phyloP scores from a whole-genome alignment of 2,329 filamentous ascomycete genomes.

The Fusarium poae region DNA sequence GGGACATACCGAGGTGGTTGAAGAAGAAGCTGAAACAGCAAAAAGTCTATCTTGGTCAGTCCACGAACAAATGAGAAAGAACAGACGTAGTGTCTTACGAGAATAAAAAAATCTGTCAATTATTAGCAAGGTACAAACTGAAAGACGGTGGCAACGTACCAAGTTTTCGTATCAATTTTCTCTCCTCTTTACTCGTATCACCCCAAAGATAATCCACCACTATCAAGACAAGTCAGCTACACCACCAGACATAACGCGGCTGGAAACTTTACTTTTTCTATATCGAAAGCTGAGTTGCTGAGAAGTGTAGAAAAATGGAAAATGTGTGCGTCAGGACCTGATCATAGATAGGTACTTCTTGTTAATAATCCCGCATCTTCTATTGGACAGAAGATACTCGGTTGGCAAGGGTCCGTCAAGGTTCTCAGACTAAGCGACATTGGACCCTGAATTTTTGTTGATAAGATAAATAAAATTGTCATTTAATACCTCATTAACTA shows the following conservation, averaged over 20 bases:
- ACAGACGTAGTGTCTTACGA: constrained; percentile 24
- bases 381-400: constrained; percentile 10
- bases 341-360: not conserved
- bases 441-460: not conserved
- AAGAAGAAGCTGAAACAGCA: constrained; percentile 41
- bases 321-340: not conserved
- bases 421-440: not conserved
- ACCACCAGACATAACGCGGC: fast-evolving
- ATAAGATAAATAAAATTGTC: not conserved
- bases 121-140: fast-evolving
- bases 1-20: constrained; percentile 19
- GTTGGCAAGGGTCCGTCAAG: constrained; percentile 17
- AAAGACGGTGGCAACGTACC: not conserved
- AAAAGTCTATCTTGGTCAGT: constrained; percentile 1
- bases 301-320: not conserved
- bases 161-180: constrained; percentile 34
- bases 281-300: no score
- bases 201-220: constrained; percentile 37
- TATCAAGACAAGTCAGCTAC: not conserved
- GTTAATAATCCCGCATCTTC: constrained; percentile 21
- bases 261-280: not conserved
- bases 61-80: fast-evolving
- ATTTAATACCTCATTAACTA: not conserved
- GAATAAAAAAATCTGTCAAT: constrained; percentile 50
- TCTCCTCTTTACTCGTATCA: constrained; percentile 35